Evolutionary conservation across 192 early-diverging fungal species (phyloP).

Genomic region (Mortierella claussenii): DNA sequence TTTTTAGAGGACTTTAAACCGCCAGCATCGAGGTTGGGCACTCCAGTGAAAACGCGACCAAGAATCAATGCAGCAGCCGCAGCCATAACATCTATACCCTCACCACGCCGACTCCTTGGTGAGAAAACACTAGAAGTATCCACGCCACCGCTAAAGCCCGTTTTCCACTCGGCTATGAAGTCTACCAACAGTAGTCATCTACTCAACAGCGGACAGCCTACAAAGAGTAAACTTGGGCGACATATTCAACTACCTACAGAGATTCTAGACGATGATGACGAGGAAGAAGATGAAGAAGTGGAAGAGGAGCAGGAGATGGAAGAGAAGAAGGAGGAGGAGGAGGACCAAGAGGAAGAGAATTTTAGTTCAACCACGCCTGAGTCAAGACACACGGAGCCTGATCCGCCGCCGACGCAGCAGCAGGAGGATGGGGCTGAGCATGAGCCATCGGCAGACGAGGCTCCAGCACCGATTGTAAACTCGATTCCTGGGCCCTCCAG

Average conservation of each 20-base stretch:
- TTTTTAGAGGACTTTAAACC: conserved; percentile 8
- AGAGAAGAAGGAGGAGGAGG: not conserved
- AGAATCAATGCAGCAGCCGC: not conserved
- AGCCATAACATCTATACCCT: conserved; percentile 1
- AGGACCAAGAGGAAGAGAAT: not conserved
- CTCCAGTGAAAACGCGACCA: not conserved
- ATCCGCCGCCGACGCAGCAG: not conserved
- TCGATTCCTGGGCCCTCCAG: conserved; percentile 21
- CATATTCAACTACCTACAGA: conserved; percentile 46
- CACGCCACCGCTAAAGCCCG: not conserved
- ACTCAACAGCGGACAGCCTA: not conserved
- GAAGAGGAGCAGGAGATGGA: not conserved
- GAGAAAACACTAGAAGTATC: not conserved
- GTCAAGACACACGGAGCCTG: too few relatives aligned
- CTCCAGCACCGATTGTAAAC: not conserved
- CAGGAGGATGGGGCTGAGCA: not conserved
- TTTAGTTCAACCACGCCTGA: too few relatives aligned
- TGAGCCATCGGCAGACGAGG: not conserved
- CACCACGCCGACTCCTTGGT: not conserved
- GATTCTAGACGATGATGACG: conserved; percentile 7
- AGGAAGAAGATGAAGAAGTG: not conserved
- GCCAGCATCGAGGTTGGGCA: not conserved
- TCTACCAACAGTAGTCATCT: conserved; percentile 1
- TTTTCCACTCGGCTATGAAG: conserved; percentile 42
- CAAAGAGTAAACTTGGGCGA: conserved; percentile 34